Conservation (phyloP, 208 protist species). For the Kentomonas sorsogonicus region DNA sequence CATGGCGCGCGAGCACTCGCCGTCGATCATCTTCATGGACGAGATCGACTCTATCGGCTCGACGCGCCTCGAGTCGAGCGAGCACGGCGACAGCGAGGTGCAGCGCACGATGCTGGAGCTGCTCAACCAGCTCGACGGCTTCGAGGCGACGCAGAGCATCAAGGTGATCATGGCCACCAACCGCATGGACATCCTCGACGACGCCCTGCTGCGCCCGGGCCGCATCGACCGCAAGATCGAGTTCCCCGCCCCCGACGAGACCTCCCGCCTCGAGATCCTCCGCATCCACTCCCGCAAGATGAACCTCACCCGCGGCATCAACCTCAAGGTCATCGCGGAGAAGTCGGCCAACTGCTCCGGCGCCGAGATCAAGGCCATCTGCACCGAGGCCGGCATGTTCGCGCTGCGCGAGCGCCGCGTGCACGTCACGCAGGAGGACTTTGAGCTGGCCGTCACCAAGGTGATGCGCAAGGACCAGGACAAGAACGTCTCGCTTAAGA, state of each 20-base stretch:
- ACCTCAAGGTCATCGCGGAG: constrained; percentile 97
- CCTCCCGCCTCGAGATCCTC: constrained; percentile 96
- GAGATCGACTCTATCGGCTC: constrained; percentile 99
- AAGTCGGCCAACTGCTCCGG: constrained; percentile 97
- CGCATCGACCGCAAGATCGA: constrained; percentile 99
- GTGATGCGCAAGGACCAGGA: constrained; percentile 98
- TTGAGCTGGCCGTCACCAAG: constrained; percentile 99
- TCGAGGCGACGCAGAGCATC: constrained; percentile 99
- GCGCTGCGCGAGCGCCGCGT: constrained; percentile 99
- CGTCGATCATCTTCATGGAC: constrained; percentile 99
- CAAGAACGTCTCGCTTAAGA: constrained; percentile 96
- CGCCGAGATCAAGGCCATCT: constrained; percentile 97
- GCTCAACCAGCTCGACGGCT: constrained; percentile 99
- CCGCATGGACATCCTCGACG: constrained; percentile 99
- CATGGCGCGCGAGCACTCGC: constrained; percentile 99
- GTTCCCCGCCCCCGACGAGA: constrained; percentile 96
- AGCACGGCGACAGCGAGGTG: constrained; percentile 95
- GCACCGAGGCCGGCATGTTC: constrained; percentile 98
- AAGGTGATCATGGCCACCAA: constrained; percentile 99
- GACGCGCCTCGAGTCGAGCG: constrained; percentile 83
- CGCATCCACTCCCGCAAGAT: constrained; percentile 99
- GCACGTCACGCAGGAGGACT: constrained; percentile 99
- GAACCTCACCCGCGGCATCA: constrained; percentile 99
- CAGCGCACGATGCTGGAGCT: constrained; percentile 99
- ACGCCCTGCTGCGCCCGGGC: constrained; percentile 98